Percentiles rank a stretch among this genome's conserved stretches.
phyloP scores from a whole-genome alignment of 441 rosid genomes.

The Arabidopsis hybrid region DNA sequence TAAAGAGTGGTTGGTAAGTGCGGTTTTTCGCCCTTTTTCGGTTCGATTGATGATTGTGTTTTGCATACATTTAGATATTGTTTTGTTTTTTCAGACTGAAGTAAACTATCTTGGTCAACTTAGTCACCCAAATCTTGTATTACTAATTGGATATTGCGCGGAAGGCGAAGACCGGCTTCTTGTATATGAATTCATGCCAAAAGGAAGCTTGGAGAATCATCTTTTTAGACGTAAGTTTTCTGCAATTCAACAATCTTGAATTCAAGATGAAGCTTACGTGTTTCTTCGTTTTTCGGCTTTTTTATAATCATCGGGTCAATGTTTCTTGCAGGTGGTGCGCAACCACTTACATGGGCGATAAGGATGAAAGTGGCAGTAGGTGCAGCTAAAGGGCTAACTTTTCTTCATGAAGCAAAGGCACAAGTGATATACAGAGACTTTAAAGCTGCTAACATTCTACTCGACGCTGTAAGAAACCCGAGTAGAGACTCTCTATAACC shows the following conservation, averaged over 20 bases:
- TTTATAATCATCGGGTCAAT: conserved; percentile 2
- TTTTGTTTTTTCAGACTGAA: conserved; percentile 40
- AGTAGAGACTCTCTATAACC: neutral
- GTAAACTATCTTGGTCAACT: conserved; percentile 50
- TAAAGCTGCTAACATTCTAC: conserved; percentile 67
- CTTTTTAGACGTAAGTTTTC: conserved; percentile 45
- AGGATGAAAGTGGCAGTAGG: conserved; percentile 68
- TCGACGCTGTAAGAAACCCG: conserved; percentile 55
- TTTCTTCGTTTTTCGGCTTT: conserved; percentile 2
- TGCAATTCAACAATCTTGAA: neutral
- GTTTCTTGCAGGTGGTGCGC: conserved; percentile 51
- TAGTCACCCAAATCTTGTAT: conserved; percentile 47
- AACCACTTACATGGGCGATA: conserved; percentile 59
- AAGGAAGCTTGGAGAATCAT: conserved; percentile 52
- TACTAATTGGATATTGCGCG: conserved; percentile 41
- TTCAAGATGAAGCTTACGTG: conserved; percentile 5
- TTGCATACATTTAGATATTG: conserved; percentile 21
- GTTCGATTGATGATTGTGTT: neutral
- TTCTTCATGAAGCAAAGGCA: conserved; percentile 62
- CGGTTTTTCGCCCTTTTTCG: neutral
- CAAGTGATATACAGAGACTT: conserved; percentile 72
- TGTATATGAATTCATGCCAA: conserved; percentile 50
- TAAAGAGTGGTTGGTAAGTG: conserved; percentile 54
- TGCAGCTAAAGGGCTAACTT: conserved; percentile 66
- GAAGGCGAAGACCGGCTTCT: conserved; percentile 47